Evolutionary conservation across 2,329 filamentous ascomycete genomes (phyloP).

Genomic region (Neurospora sp.): DNA sequence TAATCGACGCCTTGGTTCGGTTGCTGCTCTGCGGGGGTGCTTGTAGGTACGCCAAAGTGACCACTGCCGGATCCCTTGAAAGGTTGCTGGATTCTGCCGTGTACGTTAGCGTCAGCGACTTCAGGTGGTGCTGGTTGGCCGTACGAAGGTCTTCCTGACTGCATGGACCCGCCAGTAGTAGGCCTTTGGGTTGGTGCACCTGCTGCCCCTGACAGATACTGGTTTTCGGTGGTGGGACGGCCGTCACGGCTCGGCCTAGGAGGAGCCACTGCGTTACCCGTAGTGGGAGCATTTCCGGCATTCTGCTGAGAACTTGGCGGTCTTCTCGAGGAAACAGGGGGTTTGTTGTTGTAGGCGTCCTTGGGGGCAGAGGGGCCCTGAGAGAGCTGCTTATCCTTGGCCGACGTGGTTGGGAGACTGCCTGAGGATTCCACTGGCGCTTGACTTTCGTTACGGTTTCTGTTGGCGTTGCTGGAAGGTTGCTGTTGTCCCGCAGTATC

Average conservation of each 20-base stretch:
- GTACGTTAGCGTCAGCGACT: slow-evolving; percentile 77
- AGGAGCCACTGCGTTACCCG: slow-evolving; percentile 2
- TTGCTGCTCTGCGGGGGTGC: slow-evolving; percentile 46
- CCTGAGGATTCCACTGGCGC: slow-evolving; percentile 36
- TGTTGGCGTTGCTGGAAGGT: slow-evolving; percentile 32
- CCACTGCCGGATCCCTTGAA: slow-evolving; percentile 30
- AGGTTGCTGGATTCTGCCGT: slow-evolving; percentile 83
- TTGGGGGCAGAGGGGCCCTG: slow-evolving; percentile 42
- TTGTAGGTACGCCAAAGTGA: slow-evolving; percentile 57
- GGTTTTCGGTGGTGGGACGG: slow-evolving; percentile 44
- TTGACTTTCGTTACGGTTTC: slow-evolving; percentile 43
- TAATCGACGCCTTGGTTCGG: slow-evolving; percentile 31
- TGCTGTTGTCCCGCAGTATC: slow-evolving; percentile 23
- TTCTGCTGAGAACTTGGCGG: slow-evolving; percentile 40
- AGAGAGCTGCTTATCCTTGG: slow-evolving; percentile 49
- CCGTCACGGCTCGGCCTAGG: slow-evolving; percentile 40
- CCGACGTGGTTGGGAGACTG: slow-evolving; percentile 20
- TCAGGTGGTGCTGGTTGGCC: slow-evolving; percentile 80
- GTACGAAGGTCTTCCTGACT: slow-evolving; percentile 64
- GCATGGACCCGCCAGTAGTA: slow-evolving; percentile 72
- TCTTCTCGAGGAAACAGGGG: slow-evolving; percentile 27
- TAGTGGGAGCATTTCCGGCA: slow-evolving; percentile 27
- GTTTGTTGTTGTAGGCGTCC: slow-evolving; percentile 29
- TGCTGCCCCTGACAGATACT: slow-evolving; percentile 41
- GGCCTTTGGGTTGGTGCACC: slow-evolving; percentile 47